Evolutionary conservation across 1,284 basidiomycete species (phyloP).

Genomic region (Apiotrichum gracile): DNA sequence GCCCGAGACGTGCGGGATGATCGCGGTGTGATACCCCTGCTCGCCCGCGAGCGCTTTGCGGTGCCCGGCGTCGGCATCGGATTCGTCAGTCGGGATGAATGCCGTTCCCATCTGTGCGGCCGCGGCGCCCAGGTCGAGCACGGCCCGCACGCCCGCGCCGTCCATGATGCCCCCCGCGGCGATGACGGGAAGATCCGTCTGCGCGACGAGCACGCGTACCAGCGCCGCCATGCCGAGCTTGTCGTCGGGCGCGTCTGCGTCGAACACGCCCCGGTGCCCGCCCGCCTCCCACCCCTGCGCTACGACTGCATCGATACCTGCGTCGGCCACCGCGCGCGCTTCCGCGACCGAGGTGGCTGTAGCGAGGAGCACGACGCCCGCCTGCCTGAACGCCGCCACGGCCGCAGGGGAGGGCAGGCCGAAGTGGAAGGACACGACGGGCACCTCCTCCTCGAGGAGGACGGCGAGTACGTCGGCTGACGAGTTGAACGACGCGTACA

Average conservation of each 20-base stretch:
- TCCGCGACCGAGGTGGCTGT: constrained; percentile 31
- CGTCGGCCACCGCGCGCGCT: constrained; percentile 18
- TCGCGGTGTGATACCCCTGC: constrained; percentile 18
- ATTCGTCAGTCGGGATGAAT: constrained; percentile 29
- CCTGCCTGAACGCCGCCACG: constrained; percentile 18
- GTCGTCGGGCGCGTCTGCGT: constrained; percentile 23
- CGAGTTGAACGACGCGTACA: constrained; percentile 29
- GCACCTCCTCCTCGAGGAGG: constrained; percentile 26
- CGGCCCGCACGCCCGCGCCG: constrained; percentile 19
- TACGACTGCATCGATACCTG: constrained; percentile 31
- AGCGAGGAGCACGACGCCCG: constrained; percentile 23
- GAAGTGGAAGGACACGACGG: constrained; percentile 39
- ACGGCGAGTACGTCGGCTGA: constrained; percentile 27
- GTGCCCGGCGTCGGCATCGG: constrained; percentile 26
- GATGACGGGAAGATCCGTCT: constrained; percentile 25
- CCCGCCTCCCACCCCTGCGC: constrained; percentile 40
- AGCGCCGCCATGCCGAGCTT: constrained; percentile 23
- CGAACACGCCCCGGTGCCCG: constrained; percentile 39
- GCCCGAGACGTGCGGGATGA: constrained; percentile 28
- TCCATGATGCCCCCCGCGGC: constrained; percentile 39
- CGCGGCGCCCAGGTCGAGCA: constrained; percentile 24
- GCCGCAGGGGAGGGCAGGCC: constrained; percentile 23
- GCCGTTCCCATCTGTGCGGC: constrained; percentile 40
- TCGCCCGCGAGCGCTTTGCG: constrained; percentile 15
- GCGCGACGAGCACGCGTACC: constrained; percentile 15